phyloP scores from a whole-genome alignment of 495 filamentous ascomycete species.

The Hypoxylon subgilvum region DNA sequence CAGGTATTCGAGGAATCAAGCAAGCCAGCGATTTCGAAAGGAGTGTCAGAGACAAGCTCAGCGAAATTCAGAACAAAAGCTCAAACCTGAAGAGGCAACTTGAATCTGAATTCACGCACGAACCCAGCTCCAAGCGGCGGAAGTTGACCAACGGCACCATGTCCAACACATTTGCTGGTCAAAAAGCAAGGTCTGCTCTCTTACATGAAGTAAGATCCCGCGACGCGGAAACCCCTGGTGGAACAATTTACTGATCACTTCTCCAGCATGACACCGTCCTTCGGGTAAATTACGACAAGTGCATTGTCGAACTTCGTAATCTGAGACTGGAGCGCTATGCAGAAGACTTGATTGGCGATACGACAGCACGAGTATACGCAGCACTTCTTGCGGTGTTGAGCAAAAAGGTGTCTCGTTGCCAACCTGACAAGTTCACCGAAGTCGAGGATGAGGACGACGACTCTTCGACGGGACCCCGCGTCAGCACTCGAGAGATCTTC shows the following conservation, averaged over 20 bases:
- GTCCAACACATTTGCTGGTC: slow-evolving; percentile 37
- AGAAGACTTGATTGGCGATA: slow-evolving; percentile 63
- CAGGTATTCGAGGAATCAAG: slow-evolving; percentile 57
- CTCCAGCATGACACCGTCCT: slow-evolving; percentile 64
- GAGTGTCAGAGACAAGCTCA: slow-evolving; percentile 61
- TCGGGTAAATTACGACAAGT: slow-evolving; percentile 84
- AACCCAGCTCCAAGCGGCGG: slow-evolving; percentile 51
- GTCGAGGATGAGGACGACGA: slow-evolving; percentile 60
- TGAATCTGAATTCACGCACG: slow-evolving; percentile 43
- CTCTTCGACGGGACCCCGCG: slow-evolving; percentile 34
- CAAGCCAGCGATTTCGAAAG: slow-evolving; percentile 61
- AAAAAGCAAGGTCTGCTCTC: slow-evolving; percentile 48
- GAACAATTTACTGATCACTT: slow-evolving; percentile 34
- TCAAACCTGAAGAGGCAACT: slow-evolving; percentile 58
- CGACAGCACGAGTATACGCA: slow-evolving; percentile 75
- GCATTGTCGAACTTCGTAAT: slow-evolving; percentile 80
- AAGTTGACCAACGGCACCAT: slow-evolving; percentile 51
- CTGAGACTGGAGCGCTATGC: slow-evolving; percentile 70
- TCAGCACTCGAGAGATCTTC: slow-evolving; percentile 57
- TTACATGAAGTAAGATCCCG: slow-evolving; percentile 39
- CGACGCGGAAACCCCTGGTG: background rate
- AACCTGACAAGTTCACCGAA: slow-evolving; percentile 58
- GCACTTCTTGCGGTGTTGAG: slow-evolving; percentile 73
- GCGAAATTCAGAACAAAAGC: slow-evolving; percentile 52
- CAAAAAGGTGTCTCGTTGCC: slow-evolving; percentile 69